Percentiles rank a stretch among this genome's conserved stretches.
phyloP scores from a whole-genome alignment of 225 moss, liverwort and hornwort species.

The Sphagnum contortum region DNA sequence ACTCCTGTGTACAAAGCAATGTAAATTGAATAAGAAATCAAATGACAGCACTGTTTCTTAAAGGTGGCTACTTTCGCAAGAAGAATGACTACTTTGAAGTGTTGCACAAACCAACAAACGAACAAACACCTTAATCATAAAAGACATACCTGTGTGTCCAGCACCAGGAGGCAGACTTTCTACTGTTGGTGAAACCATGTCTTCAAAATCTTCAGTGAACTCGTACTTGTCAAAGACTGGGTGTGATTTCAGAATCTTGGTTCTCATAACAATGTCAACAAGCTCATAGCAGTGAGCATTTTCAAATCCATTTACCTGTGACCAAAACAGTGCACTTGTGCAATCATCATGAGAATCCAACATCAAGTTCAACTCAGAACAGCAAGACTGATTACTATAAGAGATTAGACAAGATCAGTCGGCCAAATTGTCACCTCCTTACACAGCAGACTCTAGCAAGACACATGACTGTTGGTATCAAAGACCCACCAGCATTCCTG shows the following conservation, averaged over 20 bases:
- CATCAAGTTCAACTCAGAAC: no score
- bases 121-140: no score
- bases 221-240: constrained; percentile 24
- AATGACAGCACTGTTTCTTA: not conserved
- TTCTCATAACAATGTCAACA: constrained; percentile 57
- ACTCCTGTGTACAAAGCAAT: constrained; percentile 16
- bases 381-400: no score
- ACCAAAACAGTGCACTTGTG: not conserved
- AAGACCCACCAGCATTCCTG: constrained; percentile 47
- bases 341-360: no score
- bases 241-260: constrained; percentile 45
- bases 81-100: no score
- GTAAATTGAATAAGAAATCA: not conserved
- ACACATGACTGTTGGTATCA: no score
- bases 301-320: constrained; percentile 42
- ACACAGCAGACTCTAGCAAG: no score
- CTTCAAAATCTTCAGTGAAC: constrained; percentile 18
- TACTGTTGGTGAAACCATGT: constrained; percentile 21
- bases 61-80: no score
- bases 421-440: no score
- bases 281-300: constrained; percentile 65
- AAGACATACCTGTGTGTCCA: constrained; percentile 19
- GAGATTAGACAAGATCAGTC: no score
- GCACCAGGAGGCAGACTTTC: constrained; percentile 36
- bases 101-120: no score